Evolutionary conservation across 108 stramenopile species (phyloP), one percentile per base, ranked within the genome.

Genomic region (Pseudonitzschia multistriata): DNA sequence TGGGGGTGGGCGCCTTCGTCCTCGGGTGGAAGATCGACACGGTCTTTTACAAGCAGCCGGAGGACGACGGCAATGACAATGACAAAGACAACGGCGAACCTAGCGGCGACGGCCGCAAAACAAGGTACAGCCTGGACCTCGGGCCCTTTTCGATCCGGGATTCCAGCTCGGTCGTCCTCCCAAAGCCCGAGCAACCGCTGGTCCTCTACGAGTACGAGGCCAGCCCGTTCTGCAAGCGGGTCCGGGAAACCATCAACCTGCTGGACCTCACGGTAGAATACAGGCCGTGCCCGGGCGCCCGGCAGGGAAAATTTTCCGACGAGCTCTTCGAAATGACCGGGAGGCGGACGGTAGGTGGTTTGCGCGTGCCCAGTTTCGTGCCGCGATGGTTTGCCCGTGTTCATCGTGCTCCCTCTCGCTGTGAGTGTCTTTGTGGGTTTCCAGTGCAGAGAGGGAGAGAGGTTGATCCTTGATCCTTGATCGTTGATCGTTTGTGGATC

Each of bases 151-250:
- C 72, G 22, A 66, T 92, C 25, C 79, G 85, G 17, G 94, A 95
- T 74, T 74, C 81, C n/a, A 84, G 85, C 28, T 76, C 82, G 27
- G 83, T 88, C 19, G 50, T 24, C 21, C 8, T 25, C 8, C 50
- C 50, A 3, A 0, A 30, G 0, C 28, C 31, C 14, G 21, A 37
- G 0, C n/a, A 88, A 53, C 87, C 85, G 25, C 67, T 97, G 22
- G 85, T 96, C 19, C 47, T 97, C 13, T 97, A 96, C 76, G 95
- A 95, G 59, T 94, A 84, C 45, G 96, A 96, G 52, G 78, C 86
- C 2, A 94, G 85, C 53, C 95, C 97, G 5, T 86, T 73, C 63
- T 95, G 93, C 77, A 82, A 86, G 35, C 84, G 90, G 37, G 96
- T 97, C 29, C 78, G 95, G 40, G 97, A 97, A 79, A 83, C 81